Conservation (phyloP, 768 basidiomycete genomes). For the Wakefieldia striispora region DNA sequence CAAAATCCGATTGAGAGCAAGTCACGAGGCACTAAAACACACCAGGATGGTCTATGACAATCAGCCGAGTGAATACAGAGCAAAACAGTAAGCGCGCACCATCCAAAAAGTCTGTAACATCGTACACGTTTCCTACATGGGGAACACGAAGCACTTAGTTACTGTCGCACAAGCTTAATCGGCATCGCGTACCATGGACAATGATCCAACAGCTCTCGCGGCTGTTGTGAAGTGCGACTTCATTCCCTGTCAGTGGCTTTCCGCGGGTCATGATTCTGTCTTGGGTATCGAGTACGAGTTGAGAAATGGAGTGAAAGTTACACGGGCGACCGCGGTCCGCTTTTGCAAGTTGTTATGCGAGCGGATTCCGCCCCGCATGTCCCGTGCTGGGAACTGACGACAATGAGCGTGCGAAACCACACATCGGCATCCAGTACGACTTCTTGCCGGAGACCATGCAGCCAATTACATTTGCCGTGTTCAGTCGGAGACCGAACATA, state of each 20-base stretch:
- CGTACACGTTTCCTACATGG: constrained; percentile 65
- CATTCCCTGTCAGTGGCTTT: constrained; percentile 40
- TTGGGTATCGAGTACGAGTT: background rate
- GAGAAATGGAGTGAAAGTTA: background rate
- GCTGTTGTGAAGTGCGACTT: constrained; percentile 54
- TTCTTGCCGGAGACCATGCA: too few relatives aligned
- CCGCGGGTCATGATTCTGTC: constrained; percentile 11
- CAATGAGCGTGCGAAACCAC: background rate
- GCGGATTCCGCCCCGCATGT: constrained; percentile 7
- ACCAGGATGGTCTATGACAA: constrained; percentile 60
- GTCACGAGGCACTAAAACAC: constrained; percentile 7
- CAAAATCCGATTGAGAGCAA: background rate
- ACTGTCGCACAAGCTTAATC: background rate
- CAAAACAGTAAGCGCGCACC: constrained; percentile 36
- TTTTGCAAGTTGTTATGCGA: background rate
- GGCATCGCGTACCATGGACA: constrained; percentile 60
- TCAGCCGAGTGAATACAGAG: background rate
- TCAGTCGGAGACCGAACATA: too few relatives aligned
- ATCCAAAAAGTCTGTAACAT: constrained; percentile 75
- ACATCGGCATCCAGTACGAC: too few relatives aligned
- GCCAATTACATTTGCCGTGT: too few relatives aligned
- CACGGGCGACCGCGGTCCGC: background rate
- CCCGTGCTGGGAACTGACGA: constrained; percentile 1
- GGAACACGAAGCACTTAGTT: background rate
- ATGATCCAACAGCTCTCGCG: constrained; percentile 80